A percentile compares a stretch with the other conserved stretches of the same genome.
phyloP scores from a whole-genome alignment of 805 yeast species.

The Kockiozyma suomiensis region DNA sequence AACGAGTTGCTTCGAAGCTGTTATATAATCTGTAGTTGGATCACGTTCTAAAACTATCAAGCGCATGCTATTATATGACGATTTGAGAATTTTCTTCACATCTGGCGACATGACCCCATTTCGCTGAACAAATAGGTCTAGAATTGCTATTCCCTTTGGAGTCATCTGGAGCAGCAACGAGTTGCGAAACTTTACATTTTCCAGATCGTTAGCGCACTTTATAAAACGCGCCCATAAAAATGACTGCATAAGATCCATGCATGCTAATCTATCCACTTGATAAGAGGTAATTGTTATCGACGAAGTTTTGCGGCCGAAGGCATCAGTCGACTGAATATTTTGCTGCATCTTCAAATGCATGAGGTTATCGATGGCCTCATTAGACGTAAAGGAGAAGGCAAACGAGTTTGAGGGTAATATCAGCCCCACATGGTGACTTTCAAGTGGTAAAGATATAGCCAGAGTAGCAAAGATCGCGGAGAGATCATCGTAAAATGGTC shows the following conservation, averaged over 20 bases:
- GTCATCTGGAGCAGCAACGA: slow-evolving; percentile 64
- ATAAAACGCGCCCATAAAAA: slow-evolving; percentile 26
- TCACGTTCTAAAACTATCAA: slow-evolving; percentile 70
- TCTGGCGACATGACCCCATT: slow-evolving; percentile 52
- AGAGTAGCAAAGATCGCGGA: slow-evolving; percentile 62
- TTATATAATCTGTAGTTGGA: slow-evolving; percentile 56
- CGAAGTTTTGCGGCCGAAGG: slow-evolving; percentile 40
- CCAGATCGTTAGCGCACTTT: slow-evolving; percentile 22
- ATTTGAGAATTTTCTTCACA: slow-evolving; percentile 53
- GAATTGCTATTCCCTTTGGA: slow-evolving; percentile 80
- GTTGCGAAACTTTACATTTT: slow-evolving; percentile 7
- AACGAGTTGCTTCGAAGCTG: slow-evolving; percentile 65
- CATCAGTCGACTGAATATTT: slow-evolving; percentile 49
- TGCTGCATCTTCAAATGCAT: slow-evolving; percentile 48
- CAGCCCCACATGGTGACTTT: slow-evolving; percentile 41
- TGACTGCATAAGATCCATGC: slow-evolving; percentile 17
- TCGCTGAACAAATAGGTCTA: slow-evolving; percentile 61
- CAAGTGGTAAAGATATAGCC: slow-evolving; percentile 48
- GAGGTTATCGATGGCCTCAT: slow-evolving; percentile 59
- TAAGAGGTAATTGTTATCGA: slow-evolving; percentile 40
- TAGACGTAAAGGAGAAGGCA: slow-evolving; percentile 59
- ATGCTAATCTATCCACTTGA: slow-evolving; percentile 18
- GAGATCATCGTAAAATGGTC: slow-evolving; percentile 48
- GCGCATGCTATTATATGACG: slow-evolving; percentile 71
- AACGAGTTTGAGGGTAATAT: slow-evolving; percentile 50